Evolutionary conservation across 148 eudicot genomes (phyloP).

Genomic region (Rheum nobile): DNA sequence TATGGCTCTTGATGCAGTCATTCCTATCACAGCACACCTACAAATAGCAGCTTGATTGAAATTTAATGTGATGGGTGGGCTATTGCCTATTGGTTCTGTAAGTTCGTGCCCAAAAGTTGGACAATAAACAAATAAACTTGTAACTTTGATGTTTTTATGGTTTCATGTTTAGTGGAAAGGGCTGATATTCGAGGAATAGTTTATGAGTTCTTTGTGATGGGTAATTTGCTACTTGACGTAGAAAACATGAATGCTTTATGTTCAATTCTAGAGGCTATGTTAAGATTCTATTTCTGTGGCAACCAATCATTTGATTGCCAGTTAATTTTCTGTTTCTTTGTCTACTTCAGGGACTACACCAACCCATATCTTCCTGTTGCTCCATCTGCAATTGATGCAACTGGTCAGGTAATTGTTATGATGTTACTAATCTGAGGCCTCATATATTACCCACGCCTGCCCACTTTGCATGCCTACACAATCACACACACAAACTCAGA

Average conservation of each 20-base stretch:
- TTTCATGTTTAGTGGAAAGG: background rate
- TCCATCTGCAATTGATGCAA: slow-evolving; percentile 86
- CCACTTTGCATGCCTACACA: background rate
- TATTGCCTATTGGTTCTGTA: background rate
- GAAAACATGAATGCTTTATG: background rate
- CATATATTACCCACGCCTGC: background rate
- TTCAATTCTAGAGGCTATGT: background rate
- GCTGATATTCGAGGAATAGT: background rate
- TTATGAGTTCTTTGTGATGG: background rate
- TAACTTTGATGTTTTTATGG: background rate
- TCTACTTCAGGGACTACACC: slow-evolving; percentile 78
- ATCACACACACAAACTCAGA: background rate
- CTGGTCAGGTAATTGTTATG: slow-evolving; percentile 62
- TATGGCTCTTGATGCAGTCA: background rate
- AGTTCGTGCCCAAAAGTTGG: background rate
- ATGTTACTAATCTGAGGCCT: background rate
- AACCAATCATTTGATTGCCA: background rate
- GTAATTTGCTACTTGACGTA: background rate
- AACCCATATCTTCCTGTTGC: slow-evolving; percentile 88
- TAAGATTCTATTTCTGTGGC: background rate
- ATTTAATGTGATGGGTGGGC: background rate
- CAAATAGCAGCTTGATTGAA: background rate
- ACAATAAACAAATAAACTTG: background rate
- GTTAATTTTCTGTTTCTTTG: slow-evolving; percentile 6
- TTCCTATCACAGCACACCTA: background rate